A percentile compares a stretch with the other conserved stretches of the same genome.
These are phyloP conservation scores for Hypoxylon sp. DNA, from an alignment of 2,329 filamentous ascomycete genomes.

Conservation along the genomic window DNA sequence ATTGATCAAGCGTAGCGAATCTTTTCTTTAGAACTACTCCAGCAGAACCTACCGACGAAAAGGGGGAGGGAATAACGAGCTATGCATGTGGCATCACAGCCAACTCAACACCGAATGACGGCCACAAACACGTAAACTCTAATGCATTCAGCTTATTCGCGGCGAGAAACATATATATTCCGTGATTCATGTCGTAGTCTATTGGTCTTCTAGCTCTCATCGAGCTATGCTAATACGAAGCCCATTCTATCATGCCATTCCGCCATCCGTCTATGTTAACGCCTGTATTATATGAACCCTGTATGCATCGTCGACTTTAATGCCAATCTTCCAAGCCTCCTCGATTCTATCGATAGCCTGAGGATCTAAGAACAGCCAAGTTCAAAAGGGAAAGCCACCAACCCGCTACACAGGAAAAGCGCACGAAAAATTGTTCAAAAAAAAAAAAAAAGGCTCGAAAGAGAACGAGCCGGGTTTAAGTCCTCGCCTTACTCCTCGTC, in stretches of 20 bases:
- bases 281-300: slow-evolving; percentile 29
- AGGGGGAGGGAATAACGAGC: too few relatives aligned
- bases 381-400: slow-evolving; percentile 13
- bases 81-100: background rate
- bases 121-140: background rate
- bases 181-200: background rate
- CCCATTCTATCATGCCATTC: slow-evolving; percentile 39
- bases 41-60: too few relatives aligned
- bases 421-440: slow-evolving; percentile 18
- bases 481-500: slow-evolving; percentile 81
- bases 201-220: slow-evolving; percentile 12
- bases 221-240: slow-evolving; percentile 24
- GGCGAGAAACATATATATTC: background rate
- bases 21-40: too few relatives aligned
- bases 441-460: slow-evolving; percentile 1
- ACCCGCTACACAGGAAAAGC: slow-evolving; percentile 14
- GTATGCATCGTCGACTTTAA: slow-evolving; percentile 28
- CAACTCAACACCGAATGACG: background rate
- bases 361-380: slow-evolving; percentile 13
- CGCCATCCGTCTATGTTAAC: slow-evolving; percentile 40
- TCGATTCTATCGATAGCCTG: slow-evolving; percentile 21
- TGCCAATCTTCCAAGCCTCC: slow-evolving; percentile 28
- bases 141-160: background rate
- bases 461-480: slow-evolving; percentile 31
- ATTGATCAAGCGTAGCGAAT: too few relatives aligned